These are phyloP conservation scores for Macrocybe gigantea DNA, from an alignment of 768 basidiomycete genomes.

Conservation along the genomic window DNA sequence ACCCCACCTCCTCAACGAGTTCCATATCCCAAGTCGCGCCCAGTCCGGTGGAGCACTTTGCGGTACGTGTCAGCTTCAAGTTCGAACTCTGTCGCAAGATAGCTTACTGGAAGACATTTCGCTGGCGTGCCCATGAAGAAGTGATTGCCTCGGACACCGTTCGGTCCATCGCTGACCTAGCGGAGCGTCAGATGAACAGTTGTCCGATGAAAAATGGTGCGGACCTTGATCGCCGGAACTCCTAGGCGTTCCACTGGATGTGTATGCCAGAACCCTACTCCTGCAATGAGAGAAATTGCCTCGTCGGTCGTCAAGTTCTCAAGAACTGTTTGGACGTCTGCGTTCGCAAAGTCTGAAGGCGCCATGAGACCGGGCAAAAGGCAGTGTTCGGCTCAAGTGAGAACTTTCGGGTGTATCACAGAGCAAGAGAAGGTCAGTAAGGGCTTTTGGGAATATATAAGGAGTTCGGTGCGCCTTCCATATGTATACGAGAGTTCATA, in stretches of 20 bases:
- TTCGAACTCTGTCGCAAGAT: neutral
- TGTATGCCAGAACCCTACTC: slow-evolving; percentile 77
- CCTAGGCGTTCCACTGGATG: slow-evolving; percentile 58
- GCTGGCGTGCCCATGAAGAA: slow-evolving; percentile 82
- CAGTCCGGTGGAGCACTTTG: slow-evolving; percentile 61
- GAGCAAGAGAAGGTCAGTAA: too few relatives aligned
- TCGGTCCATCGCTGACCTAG: slow-evolving; percentile 76
- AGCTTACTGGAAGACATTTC: slow-evolving; percentile 63
- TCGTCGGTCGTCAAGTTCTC: slow-evolving; percentile 69
- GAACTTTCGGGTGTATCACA: too few relatives aligned
- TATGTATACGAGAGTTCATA: too few relatives aligned
- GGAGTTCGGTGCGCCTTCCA: too few relatives aligned
- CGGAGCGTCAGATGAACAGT: neutral
- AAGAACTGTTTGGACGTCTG: slow-evolving; percentile 53
- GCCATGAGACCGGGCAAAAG: slow-evolving; percentile 34
- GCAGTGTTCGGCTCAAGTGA: too few relatives aligned
- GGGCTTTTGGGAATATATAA: too few relatives aligned
- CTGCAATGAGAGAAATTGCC: slow-evolving; percentile 65
- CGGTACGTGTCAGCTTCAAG: neutral
- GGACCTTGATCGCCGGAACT: slow-evolving; percentile 65
- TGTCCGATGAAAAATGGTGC: neutral
- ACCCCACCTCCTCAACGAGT: slow-evolving; percentile 56
- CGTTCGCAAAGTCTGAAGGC: slow-evolving; percentile 65
- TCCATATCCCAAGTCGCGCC: slow-evolving; percentile 70
- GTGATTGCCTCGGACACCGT: slow-evolving; percentile 67